Conservation (phyloP, 176 grass and related monocot species). For the Triticum urartu region DNA sequence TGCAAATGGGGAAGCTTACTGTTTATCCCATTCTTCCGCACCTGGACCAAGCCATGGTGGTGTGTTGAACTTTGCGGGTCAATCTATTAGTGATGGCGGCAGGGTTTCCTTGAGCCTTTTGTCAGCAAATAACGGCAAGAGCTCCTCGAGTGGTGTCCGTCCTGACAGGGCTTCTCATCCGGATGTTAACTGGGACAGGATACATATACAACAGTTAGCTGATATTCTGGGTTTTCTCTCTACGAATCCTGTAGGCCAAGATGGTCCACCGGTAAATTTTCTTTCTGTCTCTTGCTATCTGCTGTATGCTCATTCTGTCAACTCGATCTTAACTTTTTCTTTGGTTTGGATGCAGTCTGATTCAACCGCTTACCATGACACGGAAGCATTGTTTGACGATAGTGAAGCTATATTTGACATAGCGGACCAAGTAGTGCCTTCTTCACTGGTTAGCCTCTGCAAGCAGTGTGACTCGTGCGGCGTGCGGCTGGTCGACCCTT, state of each 20-base stretch:
- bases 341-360: slow-evolving; percentile 37
- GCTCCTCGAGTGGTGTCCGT: background rate
- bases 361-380: slow-evolving; percentile 14
- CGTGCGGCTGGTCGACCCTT: background rate
- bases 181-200: no score
- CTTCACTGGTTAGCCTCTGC: background rate
- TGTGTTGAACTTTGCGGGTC: slow-evolving; percentile 12
- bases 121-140: slow-evolving; percentile 12
- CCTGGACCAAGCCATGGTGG: slow-evolving; percentile 26
- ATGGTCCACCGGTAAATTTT: slow-evolving; percentile 32
- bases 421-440: slow-evolving; percentile 23
- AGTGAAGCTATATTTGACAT: slow-evolving; percentile 48
- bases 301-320: background rate
- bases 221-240: slow-evolving; percentile 24
- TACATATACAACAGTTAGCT: slow-evolving; percentile 33
- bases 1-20: slow-evolving; percentile 15
- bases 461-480: slow-evolving; percentile 4
- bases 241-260: background rate
- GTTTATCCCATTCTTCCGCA: slow-evolving; percentile 21
- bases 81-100: background rate
- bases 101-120: slow-evolving; percentile 14
- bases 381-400: slow-evolving; percentile 10
- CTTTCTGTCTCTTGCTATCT: background rate
- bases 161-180: background rate
- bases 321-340: background rate